Percentiles rank a stretch among this genome's conserved stretches.
Evolutionary conservation across 2,329 filamentous ascomycete genomes (phyloP).

Genomic region (Colletotrichum kahawae): DNA sequence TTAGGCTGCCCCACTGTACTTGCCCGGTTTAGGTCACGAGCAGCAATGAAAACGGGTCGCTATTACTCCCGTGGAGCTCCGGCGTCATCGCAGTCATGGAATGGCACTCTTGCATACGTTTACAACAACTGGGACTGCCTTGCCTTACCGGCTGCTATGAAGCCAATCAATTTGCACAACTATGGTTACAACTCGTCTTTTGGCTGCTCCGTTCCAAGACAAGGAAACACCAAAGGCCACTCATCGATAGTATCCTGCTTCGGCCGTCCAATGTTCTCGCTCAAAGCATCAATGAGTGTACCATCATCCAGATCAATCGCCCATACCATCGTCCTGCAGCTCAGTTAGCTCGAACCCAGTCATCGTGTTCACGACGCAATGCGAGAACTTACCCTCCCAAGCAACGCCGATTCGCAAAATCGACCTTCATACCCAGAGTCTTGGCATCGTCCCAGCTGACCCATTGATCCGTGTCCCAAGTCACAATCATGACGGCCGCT

Average conservation of each 20-base stretch:
- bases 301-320: neutral
- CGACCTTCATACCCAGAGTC: neutral
- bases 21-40: neutral
- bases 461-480: slow-evolving; percentile 31
- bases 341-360: neutral
- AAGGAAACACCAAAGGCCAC: neutral
- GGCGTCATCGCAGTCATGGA: neutral
- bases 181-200: neutral
- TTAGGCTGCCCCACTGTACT: neutral
- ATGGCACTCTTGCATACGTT: neutral
- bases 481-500: slow-evolving; percentile 31
- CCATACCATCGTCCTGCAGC: neutral
- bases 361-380: neutral
- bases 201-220: neutral
- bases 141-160: neutral
- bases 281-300: neutral
- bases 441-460: slow-evolving; percentile 33
- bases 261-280: neutral
- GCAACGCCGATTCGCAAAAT: slow-evolving; percentile 23
- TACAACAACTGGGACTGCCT: neutral
- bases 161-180: neutral
- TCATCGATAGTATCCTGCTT: neutral
- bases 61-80: neutral
- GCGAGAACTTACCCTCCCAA: neutral
- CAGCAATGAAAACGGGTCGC: neutral